Percentiles rank a stretch among this genome's conserved stretches.
Conservation (phyloP, 192 early-diverging fungal species). For the Chytriomyces sp. region DNA sequence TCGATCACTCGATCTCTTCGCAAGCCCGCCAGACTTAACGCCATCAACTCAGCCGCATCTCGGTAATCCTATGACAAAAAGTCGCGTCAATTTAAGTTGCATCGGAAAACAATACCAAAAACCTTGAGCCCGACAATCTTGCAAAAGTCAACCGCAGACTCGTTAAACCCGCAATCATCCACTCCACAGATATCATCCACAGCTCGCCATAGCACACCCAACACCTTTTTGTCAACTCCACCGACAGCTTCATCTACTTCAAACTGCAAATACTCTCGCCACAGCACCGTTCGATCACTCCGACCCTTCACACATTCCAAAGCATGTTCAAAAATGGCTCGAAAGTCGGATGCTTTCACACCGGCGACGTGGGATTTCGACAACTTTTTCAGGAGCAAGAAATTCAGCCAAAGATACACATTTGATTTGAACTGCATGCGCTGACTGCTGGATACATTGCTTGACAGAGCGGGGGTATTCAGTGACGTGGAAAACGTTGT, state of each 20-base stretch:
- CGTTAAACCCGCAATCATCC: background rate
- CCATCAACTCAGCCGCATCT: background rate
- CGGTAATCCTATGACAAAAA: constrained; percentile 1
- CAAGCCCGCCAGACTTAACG: background rate
- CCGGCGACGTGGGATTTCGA: background rate
- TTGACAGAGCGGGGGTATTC: background rate
- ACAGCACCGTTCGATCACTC: constrained; percentile 6
- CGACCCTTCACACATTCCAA: background rate
- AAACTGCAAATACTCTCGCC: constrained; percentile 14
- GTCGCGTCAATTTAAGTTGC: background rate
- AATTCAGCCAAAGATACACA: constrained; percentile 28
- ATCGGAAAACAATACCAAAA: background rate
- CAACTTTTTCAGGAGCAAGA: constrained; percentile 3
- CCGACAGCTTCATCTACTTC: background rate
- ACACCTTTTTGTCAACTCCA: background rate
- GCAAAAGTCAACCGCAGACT: background rate
- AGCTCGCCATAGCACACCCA: constrained; percentile 5
- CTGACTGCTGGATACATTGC: background rate
- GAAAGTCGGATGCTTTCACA: background rate
- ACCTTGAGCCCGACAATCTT: background rate
- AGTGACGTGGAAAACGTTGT: background rate
- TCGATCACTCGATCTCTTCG: background rate
- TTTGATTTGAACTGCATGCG: background rate
- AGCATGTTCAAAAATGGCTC: constrained; percentile 1
- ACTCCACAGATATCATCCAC: constrained; percentile 9